Evolutionary conservation across 495 filamentous ascomycete genomes (phyloP).

Genomic region (Polyplosphaeria fusca): DNA sequence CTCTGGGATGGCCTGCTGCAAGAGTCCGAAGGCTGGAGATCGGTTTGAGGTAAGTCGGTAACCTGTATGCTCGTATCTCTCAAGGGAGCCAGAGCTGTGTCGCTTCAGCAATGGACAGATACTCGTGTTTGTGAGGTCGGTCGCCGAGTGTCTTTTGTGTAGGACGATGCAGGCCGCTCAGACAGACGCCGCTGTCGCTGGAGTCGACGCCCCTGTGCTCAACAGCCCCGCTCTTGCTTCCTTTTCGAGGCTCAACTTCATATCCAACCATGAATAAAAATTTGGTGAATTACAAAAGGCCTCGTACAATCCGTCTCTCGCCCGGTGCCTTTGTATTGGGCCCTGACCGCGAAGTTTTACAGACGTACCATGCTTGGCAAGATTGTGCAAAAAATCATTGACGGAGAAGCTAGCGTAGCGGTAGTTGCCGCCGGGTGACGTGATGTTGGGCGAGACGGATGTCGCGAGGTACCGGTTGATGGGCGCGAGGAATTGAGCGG

Average conservation of each 20-base stretch:
- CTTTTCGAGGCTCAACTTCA: conserved; percentile 40
- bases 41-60: no score
- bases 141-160: no score
- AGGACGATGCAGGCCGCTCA: no score
- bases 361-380: conserved; percentile 37
- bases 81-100: no score
- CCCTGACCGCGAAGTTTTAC: conserved; percentile 35
- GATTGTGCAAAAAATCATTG: conserved; percentile 34
- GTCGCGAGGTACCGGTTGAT: conserved; percentile 40
- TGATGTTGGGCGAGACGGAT: conserved; percentile 15
- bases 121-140: no score
- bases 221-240: conserved; percentile 36
- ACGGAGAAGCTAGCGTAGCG: conserved; percentile 37
- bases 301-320: conserved; percentile 35
- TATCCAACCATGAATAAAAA: conserved; percentile 41
- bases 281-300: conserved; percentile 36
- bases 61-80: no score
- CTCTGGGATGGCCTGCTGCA: no score
- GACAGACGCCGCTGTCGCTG: no score
- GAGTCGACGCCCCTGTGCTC: conserved; percentile 5
- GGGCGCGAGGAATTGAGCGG: conserved; percentile 39
- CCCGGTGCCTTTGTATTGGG: conserved; percentile 34
- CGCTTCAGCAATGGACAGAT: no score
- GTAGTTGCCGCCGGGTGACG: conserved; percentile 28
- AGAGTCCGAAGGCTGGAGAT: no score